A percentile compares a stretch with the other conserved stretches of the same genome.
phyloP scores from a whole-genome alignment of 225 moss, liverwort and hornwort species.

The Marchantia paleacea region DNA sequence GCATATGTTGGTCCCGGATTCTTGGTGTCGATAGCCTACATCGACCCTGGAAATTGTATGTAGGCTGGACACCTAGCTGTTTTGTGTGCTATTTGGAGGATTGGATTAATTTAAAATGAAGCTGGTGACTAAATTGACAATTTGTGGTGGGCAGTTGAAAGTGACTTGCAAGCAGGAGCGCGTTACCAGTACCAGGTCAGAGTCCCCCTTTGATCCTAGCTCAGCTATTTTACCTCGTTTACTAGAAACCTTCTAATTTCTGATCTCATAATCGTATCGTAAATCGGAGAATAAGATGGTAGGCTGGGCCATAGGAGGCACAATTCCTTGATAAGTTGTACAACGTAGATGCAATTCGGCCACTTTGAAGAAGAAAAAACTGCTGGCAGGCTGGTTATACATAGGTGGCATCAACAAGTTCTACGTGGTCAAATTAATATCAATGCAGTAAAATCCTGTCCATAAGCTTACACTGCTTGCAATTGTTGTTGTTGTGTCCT shows the following conservation, averaged over 20 bases:
- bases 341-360: not conserved
- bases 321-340: not conserved
- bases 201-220: not conserved
- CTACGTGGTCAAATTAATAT: not conserved
- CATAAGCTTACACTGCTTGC: not conserved
- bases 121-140: not conserved
- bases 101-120: not conserved
- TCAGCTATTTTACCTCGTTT: not conserved
- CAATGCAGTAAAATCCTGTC: not conserved
- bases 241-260: not conserved
- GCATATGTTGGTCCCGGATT: constrained; percentile 54
- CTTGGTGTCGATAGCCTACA: constrained; percentile 51
- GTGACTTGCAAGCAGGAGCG: constrained; percentile 55
- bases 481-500: not conserved
- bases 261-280: not conserved
- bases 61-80: not conserved
- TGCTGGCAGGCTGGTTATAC: no score
- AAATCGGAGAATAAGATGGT: not conserved
- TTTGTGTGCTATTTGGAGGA: not conserved
- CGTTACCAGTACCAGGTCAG: constrained; percentile 41
- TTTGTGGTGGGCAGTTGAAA: constrained; percentile 38
- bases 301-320: not conserved
- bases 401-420: not conserved
- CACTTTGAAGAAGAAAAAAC: not conserved
- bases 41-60: constrained; percentile 55